Evolutionary conservation across 2,329 filamentous ascomycete genomes (phyloP), one percentile per base, ranked within the genome.

Genomic region (Lachnellula subtilissima): DNA sequence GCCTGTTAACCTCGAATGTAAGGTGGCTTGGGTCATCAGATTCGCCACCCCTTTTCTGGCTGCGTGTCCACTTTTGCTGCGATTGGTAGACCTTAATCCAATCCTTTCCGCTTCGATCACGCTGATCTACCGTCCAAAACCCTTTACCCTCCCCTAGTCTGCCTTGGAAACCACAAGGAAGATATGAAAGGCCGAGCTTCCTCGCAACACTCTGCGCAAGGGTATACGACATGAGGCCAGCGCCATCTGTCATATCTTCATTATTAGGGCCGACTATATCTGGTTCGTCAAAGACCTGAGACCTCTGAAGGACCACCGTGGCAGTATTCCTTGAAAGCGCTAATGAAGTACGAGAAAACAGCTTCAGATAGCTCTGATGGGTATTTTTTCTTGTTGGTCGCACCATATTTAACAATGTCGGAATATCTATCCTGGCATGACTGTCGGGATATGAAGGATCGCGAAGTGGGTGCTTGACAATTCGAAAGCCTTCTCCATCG

Each of bases 91-190:
- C 82, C 54, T 85, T 78, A 43, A 91, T 88, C 86, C 85, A 89
- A 15, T 71, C 65, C 15, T 83, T 71, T 0, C 74, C 66, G 1
- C 77, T 72, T 0, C 72, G 70, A 25, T 80, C 76, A 0, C 73
- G 65, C 0, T 76, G 73, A 61, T 87, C 84, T 5, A 86, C 70
- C 48, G 87, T 77, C 88, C 88, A 92, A 61, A 92, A 76, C 0
- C 89, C 89, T 68, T 93, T 93, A 0, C 86, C 86, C 17, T 86
- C 82, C 9, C 83, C 86, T 37, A 92, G 80, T 0, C 89, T 80
- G 1, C 76, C 88, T 69, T 93, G 89, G 47, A 86, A 84, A 0
- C 79, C 85, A 36, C 81, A 81, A 0, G 87, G 87, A 0, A 81
- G 67, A n/a, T 80, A 75, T 0, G 67, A 62, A 0, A 86, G 70